These are phyloP conservation scores for Fraxinus paxiana DNA, from an alignment of 305 asterid species.

Conservation along the genomic window DNA sequence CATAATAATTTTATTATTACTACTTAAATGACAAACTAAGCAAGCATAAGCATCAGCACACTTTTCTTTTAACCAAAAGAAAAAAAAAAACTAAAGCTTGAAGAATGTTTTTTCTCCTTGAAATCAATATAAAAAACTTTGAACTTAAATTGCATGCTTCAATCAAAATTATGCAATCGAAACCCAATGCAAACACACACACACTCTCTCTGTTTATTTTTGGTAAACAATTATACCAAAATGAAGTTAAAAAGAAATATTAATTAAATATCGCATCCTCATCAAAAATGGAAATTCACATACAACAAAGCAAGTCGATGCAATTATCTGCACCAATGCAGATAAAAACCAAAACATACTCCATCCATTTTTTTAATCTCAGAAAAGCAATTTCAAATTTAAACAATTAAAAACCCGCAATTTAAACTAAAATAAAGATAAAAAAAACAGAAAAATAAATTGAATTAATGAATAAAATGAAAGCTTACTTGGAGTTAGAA, in stretches of 20 bases:
- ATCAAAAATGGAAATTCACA: not conserved
- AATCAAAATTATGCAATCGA: not conserved
- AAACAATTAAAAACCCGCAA: not conserved
- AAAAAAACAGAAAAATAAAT: not conserved
- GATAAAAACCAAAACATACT: not conserved
- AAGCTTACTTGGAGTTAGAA: conserved; percentile 51
- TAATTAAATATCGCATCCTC: not conserved
- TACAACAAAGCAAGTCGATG: not conserved
- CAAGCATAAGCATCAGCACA: not conserved
- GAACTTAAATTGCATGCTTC: not conserved
- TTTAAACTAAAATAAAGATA: not conserved
- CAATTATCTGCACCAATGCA: not conserved
- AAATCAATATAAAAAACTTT: not conserved
- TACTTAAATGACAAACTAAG: not conserved
- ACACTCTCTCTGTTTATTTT: not conserved
- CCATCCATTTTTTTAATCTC: not conserved
- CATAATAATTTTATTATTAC: not conserved
- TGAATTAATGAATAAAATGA: not conserved
- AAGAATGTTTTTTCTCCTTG: no score
- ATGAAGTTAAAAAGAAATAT: not conserved
- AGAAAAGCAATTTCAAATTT: not conserved
- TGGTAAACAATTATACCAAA: not conserved
- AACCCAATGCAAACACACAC: not conserved
- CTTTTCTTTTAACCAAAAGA: no score
- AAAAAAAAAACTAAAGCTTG: not conserved